phyloP scores from a whole-genome alignment of 1,139 yeast species.

The Kodamaea sp. region DNA sequence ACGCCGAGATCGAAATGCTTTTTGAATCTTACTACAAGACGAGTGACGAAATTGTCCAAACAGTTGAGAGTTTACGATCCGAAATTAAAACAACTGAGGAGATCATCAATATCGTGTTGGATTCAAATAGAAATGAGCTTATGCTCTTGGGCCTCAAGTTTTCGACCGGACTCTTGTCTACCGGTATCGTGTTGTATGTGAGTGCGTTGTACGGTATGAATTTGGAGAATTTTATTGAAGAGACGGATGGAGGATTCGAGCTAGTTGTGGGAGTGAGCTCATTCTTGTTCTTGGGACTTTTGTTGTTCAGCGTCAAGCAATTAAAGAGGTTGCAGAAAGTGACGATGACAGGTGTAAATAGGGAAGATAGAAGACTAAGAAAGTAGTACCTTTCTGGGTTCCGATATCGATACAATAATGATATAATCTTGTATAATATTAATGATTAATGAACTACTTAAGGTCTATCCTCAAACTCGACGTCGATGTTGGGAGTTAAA shows the following conservation, averaged over 20 bases:
- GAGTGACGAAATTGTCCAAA: conserved; percentile 48
- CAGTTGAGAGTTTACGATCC: conserved; percentile 39
- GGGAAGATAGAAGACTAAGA: conserved; percentile 6
- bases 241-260: conserved; percentile 40
- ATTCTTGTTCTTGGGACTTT: conserved; percentile 26
- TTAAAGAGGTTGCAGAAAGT: conserved; percentile 38
- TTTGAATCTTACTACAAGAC: conserved; percentile 47
- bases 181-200: conserved; percentile 41
- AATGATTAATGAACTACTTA: conserved; percentile 9
- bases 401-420: no score
- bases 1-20: conserved; percentile 45
- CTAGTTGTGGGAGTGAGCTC: conserved; percentile 30
- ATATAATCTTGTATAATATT: conserved; percentile 3
- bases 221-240: conserved; percentile 38
- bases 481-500: conserved; percentile 30
- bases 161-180: conserved; percentile 42
- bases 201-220: conserved; percentile 50
- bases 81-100: conserved; percentile 51
- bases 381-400: no score
- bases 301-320: conserved; percentile 30
- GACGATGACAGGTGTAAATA: conserved; percentile 44
- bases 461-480: conserved; percentile 34
- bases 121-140: conserved; percentile 48
- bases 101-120: conserved; percentile 46
- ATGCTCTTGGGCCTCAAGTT: conserved; percentile 48